Evolutionary conservation across 2,329 filamentous ascomycete species (phyloP), one percentile per base, ranked within the genome.

Genomic region (Aspergillus brasiliensis): DNA sequence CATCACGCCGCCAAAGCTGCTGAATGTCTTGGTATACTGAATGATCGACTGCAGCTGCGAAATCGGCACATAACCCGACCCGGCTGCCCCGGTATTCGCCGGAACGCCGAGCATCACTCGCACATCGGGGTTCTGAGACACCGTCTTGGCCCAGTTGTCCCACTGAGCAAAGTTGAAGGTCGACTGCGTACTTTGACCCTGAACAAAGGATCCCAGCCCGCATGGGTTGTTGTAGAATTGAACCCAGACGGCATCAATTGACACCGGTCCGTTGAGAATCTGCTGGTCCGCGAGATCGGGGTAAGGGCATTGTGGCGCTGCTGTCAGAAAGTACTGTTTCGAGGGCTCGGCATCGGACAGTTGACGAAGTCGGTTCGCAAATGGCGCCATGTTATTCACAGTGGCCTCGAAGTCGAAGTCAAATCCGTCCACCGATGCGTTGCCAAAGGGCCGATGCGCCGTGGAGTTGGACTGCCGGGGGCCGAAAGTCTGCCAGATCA

Each of bases 221-320:
- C 88, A 91, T 71, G 77, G 85, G 79, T 89, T 89, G 80, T 89
- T 88, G 75, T 89, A 89, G 74, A 89, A 89, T 73, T 89, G 86
- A 28, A 88, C 81, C 73, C 83, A 84, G 62, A 89, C 73, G 25
- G 84, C 86, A 69, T 89, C 86, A 60, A 89, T 83, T 13, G 73
- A 67, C 7, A 88, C 83, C 1, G 76, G 74, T 0, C 80, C 82
- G 60, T 82, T 75, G 37, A 90, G 80, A 72, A 86, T 84, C 7
- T 81, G 78, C 59, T 84, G 80, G 65, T 86, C 81, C 27, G 87
- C 82, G 0, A 77, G 75, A 65, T 91, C 88, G 1, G 89, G 87
- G 70, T 84, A 89, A 0, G 82, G 81, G 67, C 87, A 92, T 75
- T 90, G 89, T 1, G 88, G 89, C 15, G 88, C 88, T 0, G 86